Conservation (phyloP, 345 rosid species). For the Citrus maxima region DNA sequence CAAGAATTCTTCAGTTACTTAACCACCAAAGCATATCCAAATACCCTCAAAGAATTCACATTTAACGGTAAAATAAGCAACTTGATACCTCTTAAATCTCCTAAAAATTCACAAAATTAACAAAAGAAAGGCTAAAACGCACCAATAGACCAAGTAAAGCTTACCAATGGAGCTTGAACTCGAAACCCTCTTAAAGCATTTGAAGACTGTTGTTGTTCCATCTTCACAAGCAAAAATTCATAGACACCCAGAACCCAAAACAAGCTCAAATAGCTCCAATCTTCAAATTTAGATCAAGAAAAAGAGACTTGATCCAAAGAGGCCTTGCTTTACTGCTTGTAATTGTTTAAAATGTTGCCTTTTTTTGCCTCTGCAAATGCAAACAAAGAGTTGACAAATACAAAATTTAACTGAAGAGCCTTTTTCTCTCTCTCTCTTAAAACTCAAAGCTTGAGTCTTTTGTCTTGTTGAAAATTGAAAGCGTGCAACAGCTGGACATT, state of each 20-base stretch:
- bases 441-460: background rate
- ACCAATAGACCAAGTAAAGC: constrained; percentile 1
- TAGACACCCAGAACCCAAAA: constrained; percentile 16
- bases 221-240: constrained; percentile 39
- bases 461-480: background rate
- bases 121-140: background rate
- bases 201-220: constrained; percentile 58
- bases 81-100: constrained; percentile 6
- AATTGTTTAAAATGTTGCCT: background rate
- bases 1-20: background rate
- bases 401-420: background rate
- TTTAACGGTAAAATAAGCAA: constrained; percentile 15
- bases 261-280: background rate
- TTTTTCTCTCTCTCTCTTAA: background rate
- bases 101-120: constrained; percentile 4
- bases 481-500: constrained; percentile 11
- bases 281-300: background rate
- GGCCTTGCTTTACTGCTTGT: background rate
- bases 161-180: constrained; percentile 83
- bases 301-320: constrained; percentile 5
- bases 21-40: background rate
- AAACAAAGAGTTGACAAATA: constrained; percentile 12
- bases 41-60: constrained; percentile 16
- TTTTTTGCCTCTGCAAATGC: constrained; percentile 18
- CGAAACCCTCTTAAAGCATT: constrained; percentile 55